Evolutionary conservation across 2,329 filamentous ascomycete genomes (phyloP).

Genomic region (Colletotrichum liriopes): DNA sequence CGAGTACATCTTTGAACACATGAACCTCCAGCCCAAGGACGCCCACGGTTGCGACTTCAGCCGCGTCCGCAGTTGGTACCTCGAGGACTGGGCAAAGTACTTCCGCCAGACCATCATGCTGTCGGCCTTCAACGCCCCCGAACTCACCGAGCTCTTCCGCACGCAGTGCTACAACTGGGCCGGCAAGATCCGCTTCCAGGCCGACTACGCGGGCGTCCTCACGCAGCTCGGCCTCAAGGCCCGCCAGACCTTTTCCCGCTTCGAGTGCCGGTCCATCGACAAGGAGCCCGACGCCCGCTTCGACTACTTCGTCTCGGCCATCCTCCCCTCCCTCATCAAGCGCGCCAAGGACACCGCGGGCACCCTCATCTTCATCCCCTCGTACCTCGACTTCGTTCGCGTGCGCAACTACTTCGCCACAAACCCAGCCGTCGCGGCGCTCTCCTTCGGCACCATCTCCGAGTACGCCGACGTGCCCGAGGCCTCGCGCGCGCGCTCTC

Average conservation of each 20-base stretch:
- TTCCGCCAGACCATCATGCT: slow-evolving; percentile 90
- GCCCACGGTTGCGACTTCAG: slow-evolving; percentile 95
- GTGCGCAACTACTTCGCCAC: slow-evolving; percentile 93
- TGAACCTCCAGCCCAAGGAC: slow-evolving; percentile 92
- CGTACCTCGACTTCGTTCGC: slow-evolving; percentile 95
- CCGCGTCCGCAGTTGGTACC: slow-evolving; percentile 90
- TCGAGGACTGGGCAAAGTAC: slow-evolving; percentile 86
- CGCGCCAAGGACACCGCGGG: slow-evolving; percentile 76
- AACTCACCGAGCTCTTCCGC: slow-evolving; percentile 85
- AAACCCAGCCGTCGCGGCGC: slow-evolving; percentile 66
- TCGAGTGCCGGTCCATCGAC: slow-evolving; percentile 79
- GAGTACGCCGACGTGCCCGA: slow-evolving; percentile 89
- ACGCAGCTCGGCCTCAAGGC: slow-evolving; percentile 80
- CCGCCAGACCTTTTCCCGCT: slow-evolving; percentile 91
- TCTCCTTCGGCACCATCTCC: slow-evolving; percentile 85
- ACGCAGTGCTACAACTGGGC: slow-evolving; percentile 84
- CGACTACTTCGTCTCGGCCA: slow-evolving; percentile 87
- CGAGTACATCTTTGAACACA: slow-evolving; percentile 89
- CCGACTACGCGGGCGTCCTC: slow-evolving; percentile 80
- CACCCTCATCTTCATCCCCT: slow-evolving; percentile 90
- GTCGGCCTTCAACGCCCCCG: slow-evolving; percentile 88
- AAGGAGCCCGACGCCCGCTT: slow-evolving; percentile 91
- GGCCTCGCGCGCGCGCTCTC: slow-evolving; percentile 85
- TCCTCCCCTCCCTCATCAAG: slow-evolving; percentile 83
- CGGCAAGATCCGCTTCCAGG: slow-evolving; percentile 82